A percentile compares a stretch with the other conserved stretches of the same genome.
phyloP scores from a whole-genome alignment of 768 basidiomycete species.

The Amanita pallidorosea region DNA sequence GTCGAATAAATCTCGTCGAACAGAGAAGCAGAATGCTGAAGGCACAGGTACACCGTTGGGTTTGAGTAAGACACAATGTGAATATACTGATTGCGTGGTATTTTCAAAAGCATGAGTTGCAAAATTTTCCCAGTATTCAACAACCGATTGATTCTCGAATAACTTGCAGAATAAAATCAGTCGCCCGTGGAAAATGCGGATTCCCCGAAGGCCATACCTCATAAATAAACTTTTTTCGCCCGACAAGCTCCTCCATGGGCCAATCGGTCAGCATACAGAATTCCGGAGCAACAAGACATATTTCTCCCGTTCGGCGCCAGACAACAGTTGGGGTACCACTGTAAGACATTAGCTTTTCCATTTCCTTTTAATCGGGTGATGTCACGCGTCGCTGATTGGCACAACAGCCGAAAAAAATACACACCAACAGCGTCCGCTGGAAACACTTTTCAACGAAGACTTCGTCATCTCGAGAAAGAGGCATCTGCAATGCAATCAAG shows the following conservation, averaged over 20 bases:
- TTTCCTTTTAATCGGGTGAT: constrained; percentile 45
- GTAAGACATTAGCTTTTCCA: constrained; percentile 94
- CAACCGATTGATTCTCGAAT: constrained; percentile 91
- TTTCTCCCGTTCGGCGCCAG: constrained; percentile 97
- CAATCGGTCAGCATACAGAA: constrained; percentile 93
- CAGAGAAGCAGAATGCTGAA: constrained; percentile 92
- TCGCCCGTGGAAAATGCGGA: background rate
- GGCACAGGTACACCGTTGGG: constrained; percentile 77
- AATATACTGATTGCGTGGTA: constrained; percentile 90
- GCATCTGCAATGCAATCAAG: constrained; percentile 96
- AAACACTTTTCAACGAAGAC: constrained; percentile 94
- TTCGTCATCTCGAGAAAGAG: constrained; percentile 91
- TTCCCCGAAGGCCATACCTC: constrained; percentile 31
- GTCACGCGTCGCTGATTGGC: constrained; percentile 9
- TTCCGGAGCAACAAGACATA: constrained; percentile 92
- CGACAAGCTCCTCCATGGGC: constrained; percentile 72
- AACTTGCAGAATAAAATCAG: constrained; percentile 37
- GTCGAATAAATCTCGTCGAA: constrained; percentile 87
- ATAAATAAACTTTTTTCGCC: constrained; percentile 52
- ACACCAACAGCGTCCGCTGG: constrained; percentile 82
- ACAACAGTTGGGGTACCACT: constrained; percentile 96
- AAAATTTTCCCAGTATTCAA: constrained; percentile 96
- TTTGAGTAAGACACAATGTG: constrained; percentile 83
- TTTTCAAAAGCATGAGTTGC: constrained; percentile 96
- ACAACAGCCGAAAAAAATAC: constrained; percentile 7